phyloP scores from a whole-genome alignment of 225 moss, liverwort and hornwort species.

The Antitrichia curtipendula region DNA sequence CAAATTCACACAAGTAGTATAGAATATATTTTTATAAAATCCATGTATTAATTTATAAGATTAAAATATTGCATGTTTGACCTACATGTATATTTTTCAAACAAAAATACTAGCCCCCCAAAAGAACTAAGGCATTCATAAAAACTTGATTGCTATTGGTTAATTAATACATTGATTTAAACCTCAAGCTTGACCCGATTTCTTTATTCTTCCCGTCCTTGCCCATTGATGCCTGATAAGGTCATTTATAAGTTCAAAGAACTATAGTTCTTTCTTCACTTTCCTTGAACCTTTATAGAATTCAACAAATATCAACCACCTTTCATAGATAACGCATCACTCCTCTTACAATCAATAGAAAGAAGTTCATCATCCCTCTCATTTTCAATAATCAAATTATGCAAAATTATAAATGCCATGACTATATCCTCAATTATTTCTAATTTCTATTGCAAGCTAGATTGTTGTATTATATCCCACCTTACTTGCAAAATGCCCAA shows the following conservation, averaged over 20 bases:
- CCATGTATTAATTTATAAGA: neutral
- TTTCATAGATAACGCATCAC: fast-evolving
- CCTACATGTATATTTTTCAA: neutral
- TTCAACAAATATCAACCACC: neutral
- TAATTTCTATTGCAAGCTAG: neutral
- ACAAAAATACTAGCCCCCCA: neutral
- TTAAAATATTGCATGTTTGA: neutral
- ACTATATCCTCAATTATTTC: neutral
- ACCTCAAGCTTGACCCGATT: no score
- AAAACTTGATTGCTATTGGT: neutral
- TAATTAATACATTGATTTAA: neutral
- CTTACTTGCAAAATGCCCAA: neutral
- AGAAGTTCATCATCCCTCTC: neutral
- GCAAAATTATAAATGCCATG: neutral
- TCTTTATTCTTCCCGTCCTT: no score
- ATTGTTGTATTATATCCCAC: neutral
- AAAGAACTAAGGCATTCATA: neutral
- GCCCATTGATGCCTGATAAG: no score
- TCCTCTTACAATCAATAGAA: neutral
- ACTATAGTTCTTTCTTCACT: neutral
- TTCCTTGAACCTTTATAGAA: fast-evolving
- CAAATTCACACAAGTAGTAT: neutral
- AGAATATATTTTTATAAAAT: neutral
- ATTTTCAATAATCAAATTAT: neutral
- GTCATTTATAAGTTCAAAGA: neutral